Evolutionary conservation across 2,329 filamentous ascomycete species (phyloP).

Genomic region (Claviceps arundinis): DNA sequence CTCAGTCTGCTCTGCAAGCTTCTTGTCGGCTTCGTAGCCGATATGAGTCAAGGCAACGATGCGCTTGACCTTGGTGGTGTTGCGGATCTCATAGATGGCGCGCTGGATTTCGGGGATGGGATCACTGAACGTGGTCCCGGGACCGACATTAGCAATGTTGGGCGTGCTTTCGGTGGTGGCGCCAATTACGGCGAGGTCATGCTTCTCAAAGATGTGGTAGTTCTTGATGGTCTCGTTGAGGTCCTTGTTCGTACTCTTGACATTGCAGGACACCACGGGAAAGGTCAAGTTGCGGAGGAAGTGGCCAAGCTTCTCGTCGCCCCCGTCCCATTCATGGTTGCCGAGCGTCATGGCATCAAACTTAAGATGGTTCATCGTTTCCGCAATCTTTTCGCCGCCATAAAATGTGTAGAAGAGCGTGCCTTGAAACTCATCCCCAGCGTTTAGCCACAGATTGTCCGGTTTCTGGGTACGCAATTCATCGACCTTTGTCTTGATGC

Average conservation of each 20-base stretch:
- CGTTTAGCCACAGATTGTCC: constrained; percentile 51
- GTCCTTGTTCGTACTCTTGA: constrained; percentile 43
- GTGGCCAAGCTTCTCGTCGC: constrained; percentile 46
- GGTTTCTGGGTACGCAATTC: constrained; percentile 41
- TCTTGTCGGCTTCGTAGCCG: constrained; percentile 50
- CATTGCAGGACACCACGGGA: constrained; percentile 49
- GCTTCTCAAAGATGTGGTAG: constrained; percentile 49
- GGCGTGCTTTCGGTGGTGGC: constrained; percentile 30
- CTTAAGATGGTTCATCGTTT: constrained; percentile 50
- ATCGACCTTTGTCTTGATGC: constrained; percentile 48
- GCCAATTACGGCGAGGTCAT: constrained; percentile 49
- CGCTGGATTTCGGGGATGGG: constrained; percentile 44
- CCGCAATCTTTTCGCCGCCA: constrained; percentile 53
- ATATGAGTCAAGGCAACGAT: constrained; percentile 56
- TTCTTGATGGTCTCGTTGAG: constrained; percentile 52
- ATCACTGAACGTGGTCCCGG: constrained; percentile 45
- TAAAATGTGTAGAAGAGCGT: constrained; percentile 57
- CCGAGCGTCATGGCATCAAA: constrained; percentile 56
- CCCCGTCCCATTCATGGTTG: constrained; percentile 55
- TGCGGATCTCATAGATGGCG: constrained; percentile 47
- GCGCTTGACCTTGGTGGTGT: constrained; percentile 47
- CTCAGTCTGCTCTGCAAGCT: constrained; percentile 43
- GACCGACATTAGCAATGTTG: constrained; percentile 43
- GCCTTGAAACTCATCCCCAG: constrained; percentile 57
- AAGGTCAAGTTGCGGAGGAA: constrained; percentile 53